These are phyloP conservation scores for Solanum pinnatisectum DNA, from an alignment of 257 asterid genomes.

Conservation along the genomic window DNA sequence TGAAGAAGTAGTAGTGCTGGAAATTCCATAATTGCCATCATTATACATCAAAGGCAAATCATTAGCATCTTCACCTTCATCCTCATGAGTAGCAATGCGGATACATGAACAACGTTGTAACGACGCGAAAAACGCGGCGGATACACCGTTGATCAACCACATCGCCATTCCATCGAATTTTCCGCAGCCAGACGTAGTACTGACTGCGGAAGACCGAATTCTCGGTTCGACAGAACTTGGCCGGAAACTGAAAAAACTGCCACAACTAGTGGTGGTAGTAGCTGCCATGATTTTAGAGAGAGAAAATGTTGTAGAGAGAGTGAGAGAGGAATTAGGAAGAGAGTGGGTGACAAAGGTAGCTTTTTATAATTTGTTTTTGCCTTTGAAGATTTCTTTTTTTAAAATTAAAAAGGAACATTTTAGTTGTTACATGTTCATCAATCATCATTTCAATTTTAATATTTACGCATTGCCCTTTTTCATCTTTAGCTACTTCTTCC, in stretches of 20 bases:
- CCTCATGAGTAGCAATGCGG: constrained; percentile 53
- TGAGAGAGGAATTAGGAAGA: neutral
- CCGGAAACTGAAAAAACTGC: constrained; percentile 10
- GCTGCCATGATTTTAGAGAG: constrained; percentile 25
- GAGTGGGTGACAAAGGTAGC: neutral
- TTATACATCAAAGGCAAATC: constrained; percentile 50
- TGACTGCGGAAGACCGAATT: constrained; percentile 23
- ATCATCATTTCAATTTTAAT: neutral
- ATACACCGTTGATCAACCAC: constrained; percentile 63
- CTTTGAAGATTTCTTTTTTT: neutral
- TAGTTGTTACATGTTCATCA: neutral
- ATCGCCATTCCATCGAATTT: constrained; percentile 61
- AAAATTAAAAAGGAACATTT: neutral
- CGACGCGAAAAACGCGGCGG: constrained; percentile 67
- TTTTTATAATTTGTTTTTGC: neutral
- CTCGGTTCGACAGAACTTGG: constrained; percentile 15
- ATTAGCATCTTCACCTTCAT: constrained; percentile 43
- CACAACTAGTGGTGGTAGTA: constrained; percentile 19
- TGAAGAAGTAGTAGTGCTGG: neutral
- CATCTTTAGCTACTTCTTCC: neutral
- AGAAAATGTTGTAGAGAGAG: neutral
- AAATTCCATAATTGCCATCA: constrained; percentile 20
- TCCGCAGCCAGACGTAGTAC: constrained; percentile 13
- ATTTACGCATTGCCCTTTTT: neutral
- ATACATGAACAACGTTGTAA: constrained; percentile 78